Conservation (phyloP, 805 yeast genomes). For the Deakozyma indianensis region DNA sequence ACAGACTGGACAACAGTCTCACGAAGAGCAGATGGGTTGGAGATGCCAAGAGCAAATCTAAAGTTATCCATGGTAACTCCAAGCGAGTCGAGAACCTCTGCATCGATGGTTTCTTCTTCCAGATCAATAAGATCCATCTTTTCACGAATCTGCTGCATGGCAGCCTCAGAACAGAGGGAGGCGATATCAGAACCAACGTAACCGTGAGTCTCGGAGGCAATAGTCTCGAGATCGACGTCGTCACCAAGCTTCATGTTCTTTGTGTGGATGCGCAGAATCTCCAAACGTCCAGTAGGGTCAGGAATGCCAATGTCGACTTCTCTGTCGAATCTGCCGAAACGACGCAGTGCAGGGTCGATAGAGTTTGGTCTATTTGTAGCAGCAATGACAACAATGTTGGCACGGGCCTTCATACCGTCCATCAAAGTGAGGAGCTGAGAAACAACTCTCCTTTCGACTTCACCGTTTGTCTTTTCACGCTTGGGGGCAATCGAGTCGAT, state of each 20-base stretch:
- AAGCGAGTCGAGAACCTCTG: conserved; percentile 87
- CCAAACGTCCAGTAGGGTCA: conserved; percentile 96
- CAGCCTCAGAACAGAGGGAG: conserved; percentile 98
- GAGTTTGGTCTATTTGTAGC: conserved; percentile 88
- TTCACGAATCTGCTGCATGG: conserved; percentile 99
- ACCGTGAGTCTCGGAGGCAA: conserved; percentile 97
- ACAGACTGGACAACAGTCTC: conserved; percentile 98
- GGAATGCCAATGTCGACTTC: conserved; percentile 88
- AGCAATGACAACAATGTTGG: conserved; percentile 95
- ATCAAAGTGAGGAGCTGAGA: conserved; percentile 92
- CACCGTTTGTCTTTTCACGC: conserved; percentile 99
- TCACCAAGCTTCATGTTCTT: conserved; percentile 95
- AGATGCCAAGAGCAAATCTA: conserved; percentile 92
- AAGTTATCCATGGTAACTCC: conserved; percentile 99
- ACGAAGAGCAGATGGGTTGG: conserved; percentile 97
- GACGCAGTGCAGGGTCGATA: conserved; percentile 76
- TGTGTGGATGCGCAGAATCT: conserved; percentile 92
- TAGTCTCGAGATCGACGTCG: conserved; percentile 89
- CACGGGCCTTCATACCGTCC: conserved; percentile 99
- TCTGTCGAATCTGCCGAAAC: conserved; percentile 77
- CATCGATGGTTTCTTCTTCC: conserved; percentile 93
- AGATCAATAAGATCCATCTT: conserved; percentile 96
- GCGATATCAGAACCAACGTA: conserved; percentile 99
- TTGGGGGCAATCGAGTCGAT: conserved; percentile 98
- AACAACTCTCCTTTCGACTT: conserved; percentile 98